Evolutionary conservation across 768 basidiomycete genomes (phyloP).

Genomic region (Glaciozyma martinii): DNA sequence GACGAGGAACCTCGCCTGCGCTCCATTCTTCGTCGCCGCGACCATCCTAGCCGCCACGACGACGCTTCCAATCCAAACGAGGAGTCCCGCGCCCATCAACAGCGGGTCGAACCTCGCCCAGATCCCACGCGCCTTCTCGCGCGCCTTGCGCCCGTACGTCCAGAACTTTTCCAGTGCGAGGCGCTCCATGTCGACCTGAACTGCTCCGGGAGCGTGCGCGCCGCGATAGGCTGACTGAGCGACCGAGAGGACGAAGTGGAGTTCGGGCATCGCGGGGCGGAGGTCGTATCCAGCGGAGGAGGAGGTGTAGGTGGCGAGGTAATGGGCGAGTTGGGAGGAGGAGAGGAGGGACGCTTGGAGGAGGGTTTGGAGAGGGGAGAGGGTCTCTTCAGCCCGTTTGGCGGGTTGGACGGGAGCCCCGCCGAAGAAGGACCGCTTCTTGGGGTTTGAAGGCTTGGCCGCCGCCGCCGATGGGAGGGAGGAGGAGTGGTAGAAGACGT

Average conservation of each 20-base stretch:
- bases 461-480: constrained; percentile 17
- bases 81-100: constrained; percentile 65
- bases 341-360: constrained; percentile 60
- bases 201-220: constrained; percentile 21
- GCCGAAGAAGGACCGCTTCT: constrained; percentile 26
- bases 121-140: constrained; percentile 65
- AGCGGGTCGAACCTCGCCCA: constrained; percentile 91
- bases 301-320: constrained; percentile 65
- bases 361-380: constrained; percentile 39
- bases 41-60: constrained; percentile 5
- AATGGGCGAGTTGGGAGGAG: constrained; percentile 61
- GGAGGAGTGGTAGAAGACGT: constrained; percentile 57
- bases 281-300: constrained; percentile 66
- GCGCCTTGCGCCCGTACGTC: constrained; percentile 54
- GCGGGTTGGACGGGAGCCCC: neutral
- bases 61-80: constrained; percentile 43
- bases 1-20: constrained; percentile 16
- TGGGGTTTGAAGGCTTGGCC: neutral
- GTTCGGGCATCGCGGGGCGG: constrained; percentile 39
- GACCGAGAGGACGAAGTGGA: constrained; percentile 26
- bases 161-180: constrained; percentile 36
- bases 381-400: constrained; percentile 30
- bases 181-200: constrained; percentile 10
- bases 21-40: constrained; percentile 8
- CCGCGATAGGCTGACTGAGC: constrained; percentile 27